These are phyloP conservation scores for Pythium chondricola DNA, from an alignment of 352 stramenopile species.

Conservation along the genomic window DNA sequence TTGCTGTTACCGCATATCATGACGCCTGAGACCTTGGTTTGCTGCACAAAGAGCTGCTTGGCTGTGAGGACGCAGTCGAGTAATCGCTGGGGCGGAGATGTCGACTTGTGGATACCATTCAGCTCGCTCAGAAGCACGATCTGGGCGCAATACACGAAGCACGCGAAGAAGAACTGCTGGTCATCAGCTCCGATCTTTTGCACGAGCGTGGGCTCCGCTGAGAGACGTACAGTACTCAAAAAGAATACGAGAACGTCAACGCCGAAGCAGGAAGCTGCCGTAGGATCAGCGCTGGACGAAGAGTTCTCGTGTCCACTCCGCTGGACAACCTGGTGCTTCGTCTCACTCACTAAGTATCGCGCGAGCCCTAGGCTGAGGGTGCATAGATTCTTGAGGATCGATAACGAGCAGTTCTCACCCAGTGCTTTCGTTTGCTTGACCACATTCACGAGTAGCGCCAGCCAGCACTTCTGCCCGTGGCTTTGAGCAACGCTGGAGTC, in stretches of 20 bases:
- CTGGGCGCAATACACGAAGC: constrained; percentile 60
- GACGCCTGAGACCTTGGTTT: constrained; percentile 53
- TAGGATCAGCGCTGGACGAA: too few relatives aligned
- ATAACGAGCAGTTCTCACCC: constrained; percentile 34
- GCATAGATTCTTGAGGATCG: constrained; percentile 50
- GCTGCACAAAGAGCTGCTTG: constrained; percentile 58
- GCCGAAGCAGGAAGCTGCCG: too few relatives aligned
- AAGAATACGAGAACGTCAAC: constrained; percentile 45
- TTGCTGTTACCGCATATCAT: constrained; percentile 36
- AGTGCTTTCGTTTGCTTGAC: constrained; percentile 42
- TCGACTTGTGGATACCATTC: constrained; percentile 29
- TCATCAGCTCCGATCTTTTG: constrained; percentile 43
- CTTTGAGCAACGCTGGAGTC: neutral
- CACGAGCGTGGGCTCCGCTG: constrained; percentile 21
- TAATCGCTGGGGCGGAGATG: constrained; percentile 17
- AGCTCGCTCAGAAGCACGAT: constrained; percentile 51
- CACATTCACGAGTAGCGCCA: constrained; percentile 45
- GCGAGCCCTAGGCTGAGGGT: constrained; percentile 43
- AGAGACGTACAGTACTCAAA: constrained; percentile 36
- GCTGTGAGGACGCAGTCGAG: constrained; percentile 35
- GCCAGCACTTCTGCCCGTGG: constrained; percentile 52
- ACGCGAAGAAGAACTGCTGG: constrained; percentile 69
- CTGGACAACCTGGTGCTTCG: constrained; percentile 31
- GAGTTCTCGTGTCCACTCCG: neutral
- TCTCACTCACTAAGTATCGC: constrained; percentile 43